Evolutionary conservation across 768 basidiomycete species (phyloP), one percentile per base, ranked within the genome.

Genomic region (Trametes meyenii): DNA sequence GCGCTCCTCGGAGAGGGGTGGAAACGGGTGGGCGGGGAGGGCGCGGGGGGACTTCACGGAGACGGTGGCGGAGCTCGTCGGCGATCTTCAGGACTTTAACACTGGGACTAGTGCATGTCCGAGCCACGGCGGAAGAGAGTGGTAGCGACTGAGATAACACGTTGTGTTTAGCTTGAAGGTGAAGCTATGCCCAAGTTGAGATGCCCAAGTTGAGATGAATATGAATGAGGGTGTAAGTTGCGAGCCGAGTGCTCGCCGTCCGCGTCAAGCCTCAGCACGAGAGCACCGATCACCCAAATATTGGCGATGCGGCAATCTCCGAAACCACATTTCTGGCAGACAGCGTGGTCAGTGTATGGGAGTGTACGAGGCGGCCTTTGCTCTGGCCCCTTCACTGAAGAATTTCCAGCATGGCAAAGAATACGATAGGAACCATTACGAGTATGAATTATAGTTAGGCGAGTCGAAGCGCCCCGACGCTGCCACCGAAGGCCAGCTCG

Each of bases 61-160:
- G 2, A 23, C 23, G 43, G 23, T 19, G 11, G 24, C 35, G 29
- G 43, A 6, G 44, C 29, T 29, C 16, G 50, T 4, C n/a, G 42
- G n/a, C n/a, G 46, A 42, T 13, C 40, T n/a, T 42, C 14, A 42
- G 46, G 50, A 62, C 29, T 26, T 44, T 21, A 33, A 36, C 56
- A 38, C 17, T 50, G 17, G 46, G 38, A 14, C 56, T 58, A 58
- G 46, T 52, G 44, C 62, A 63, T 63, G 51, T 54, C 62, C 62
- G 49, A 55, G 62, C 57, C 62, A 58, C 50, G 46, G 21, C 21
- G 43, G 13, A 39, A 19, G 38, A 40, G 43, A 51, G 29, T 19
- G n/a, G 24, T 24, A 40, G 13, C 5, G 21, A 33, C 29, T 33
- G 29, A 8, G 29, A 33, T 8, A 33, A 33, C 29, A 33, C 29